These are phyloP conservation scores for Beta corolliflora DNA, from an alignment of 179 eudicot genomes.

Conservation along the genomic window DNA sequence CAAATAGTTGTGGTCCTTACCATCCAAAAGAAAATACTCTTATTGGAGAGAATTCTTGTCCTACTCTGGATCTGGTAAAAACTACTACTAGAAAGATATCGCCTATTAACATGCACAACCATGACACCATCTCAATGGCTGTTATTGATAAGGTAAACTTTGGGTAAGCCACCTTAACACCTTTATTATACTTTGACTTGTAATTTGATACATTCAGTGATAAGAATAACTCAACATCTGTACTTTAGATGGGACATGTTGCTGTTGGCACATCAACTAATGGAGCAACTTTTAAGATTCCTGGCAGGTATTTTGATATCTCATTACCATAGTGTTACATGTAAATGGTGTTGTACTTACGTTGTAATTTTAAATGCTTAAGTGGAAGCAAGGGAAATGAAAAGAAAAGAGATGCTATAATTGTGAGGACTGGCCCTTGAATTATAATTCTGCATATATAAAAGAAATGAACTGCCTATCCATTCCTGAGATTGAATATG, in stretches of 20 bases:
- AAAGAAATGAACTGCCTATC: neutral
- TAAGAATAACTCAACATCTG: conserved; percentile 3
- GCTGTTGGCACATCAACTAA: conserved; percentile 98
- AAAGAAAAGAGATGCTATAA: neutral
- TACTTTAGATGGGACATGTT: conserved; percentile 68
- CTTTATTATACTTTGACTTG: neutral
- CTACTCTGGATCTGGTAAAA: conserved; percentile 28
- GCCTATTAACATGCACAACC: conserved; percentile 57
- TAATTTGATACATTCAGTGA: neutral
- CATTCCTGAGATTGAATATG: neutral
- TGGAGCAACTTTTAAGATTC: conserved; percentile 94
- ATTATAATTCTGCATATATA: neutral
- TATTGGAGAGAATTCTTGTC: conserved; percentile 32
- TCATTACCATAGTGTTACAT: neutral
- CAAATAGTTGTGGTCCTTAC: conserved; percentile 81
- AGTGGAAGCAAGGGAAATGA: neutral
- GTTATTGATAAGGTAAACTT: conserved; percentile 69
- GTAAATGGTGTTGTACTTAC: neutral
- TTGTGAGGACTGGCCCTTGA: neutral
- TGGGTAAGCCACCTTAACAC: neutral
- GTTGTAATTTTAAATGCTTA: neutral
- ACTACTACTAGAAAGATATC: conserved; percentile 30
- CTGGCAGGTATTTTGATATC: conserved; percentile 67
- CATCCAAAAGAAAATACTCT: conserved; percentile 29
- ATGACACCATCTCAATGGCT: conserved; percentile 95